Percentiles rank a stretch among this genome's conserved stretches.
Conservation (phyloP, 2,329 filamentous ascomycete genomes). For the Phyllosticta citribraziliensis region DNA sequence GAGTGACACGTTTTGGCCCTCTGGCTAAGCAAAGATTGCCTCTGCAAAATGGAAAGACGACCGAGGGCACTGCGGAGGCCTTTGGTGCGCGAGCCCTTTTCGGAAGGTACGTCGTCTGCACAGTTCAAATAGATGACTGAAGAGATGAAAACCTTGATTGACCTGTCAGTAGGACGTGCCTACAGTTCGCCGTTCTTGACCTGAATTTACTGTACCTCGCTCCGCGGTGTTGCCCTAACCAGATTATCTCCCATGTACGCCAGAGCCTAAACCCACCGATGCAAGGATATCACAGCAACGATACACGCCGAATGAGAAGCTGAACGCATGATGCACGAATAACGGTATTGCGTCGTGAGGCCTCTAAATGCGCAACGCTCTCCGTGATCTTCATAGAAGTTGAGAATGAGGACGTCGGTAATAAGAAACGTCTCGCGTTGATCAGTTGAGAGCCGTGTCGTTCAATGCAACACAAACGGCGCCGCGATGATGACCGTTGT, state of each 20-base stretch:
- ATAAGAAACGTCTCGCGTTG: background rate
- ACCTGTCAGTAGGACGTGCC: background rate
- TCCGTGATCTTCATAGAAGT: background rate
- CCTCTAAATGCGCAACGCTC: background rate
- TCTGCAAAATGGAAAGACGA: too few species aligned
- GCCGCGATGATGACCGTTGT: conserved; percentile 87
- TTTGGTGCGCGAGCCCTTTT: too few species aligned
- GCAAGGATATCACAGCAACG: background rate
- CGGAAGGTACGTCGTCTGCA: background rate
- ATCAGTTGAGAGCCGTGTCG: conserved; percentile 43
- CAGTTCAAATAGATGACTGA: background rate
- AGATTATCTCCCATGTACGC: background rate
- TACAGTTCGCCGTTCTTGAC: background rate
- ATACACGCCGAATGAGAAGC: background rate
- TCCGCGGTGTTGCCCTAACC: background rate
- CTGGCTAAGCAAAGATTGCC: too few species aligned
- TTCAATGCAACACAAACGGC: conserved; percentile 90
- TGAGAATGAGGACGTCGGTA: background rate
- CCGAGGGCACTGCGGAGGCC: too few species aligned
- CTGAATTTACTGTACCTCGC: background rate
- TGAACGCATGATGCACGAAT: background rate
- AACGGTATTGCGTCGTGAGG: background rate
- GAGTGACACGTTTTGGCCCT: too few species aligned
- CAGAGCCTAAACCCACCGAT: background rate
- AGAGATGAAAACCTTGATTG: background rate